phyloP scores from a whole-genome alignment of 1,284 basidiomycete genomes.

The Ceratobasidium sp. region DNA sequence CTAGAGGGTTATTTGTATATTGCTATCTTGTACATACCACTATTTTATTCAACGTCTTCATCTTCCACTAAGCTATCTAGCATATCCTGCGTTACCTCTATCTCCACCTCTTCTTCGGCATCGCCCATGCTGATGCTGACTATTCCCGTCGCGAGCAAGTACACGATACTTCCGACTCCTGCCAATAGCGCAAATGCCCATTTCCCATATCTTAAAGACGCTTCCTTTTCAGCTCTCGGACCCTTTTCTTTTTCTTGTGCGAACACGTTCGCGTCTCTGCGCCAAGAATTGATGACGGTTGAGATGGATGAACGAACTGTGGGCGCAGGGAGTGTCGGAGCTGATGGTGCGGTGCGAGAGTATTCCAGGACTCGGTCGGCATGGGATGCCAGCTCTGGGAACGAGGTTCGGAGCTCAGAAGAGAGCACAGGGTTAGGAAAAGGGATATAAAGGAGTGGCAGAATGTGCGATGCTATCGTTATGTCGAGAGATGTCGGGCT shows the following conservation, averaged over 20 bases:
- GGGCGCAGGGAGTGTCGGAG: conserved; percentile 1
- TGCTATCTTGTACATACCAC: neutral
- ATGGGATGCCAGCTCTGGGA: conserved; percentile 63
- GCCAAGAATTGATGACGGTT: conserved; percentile 12
- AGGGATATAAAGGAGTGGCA: conserved; percentile 64
- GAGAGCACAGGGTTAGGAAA: conserved; percentile 68
- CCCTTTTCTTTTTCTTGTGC: conserved; percentile 27
- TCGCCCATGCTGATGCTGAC: conserved; percentile 4
- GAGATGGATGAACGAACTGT: conserved; percentile 26
- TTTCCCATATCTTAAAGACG: conserved; percentile 13
- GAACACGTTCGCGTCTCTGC: conserved; percentile 21
- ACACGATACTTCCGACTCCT: conserved; percentile 26
- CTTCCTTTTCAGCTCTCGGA: conserved; percentile 4
- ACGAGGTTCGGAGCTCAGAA: conserved; percentile 61
- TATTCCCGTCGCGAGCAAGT: conserved; percentile 25
- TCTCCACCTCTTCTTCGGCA: conserved; percentile 4
- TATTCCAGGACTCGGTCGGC: conserved; percentile 52
- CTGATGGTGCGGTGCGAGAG: neutral
- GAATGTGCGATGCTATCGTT: conserved; percentile 68
- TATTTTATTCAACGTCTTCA: conserved; percentile 1
- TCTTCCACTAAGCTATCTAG: neutral
- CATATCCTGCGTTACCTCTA: neutral
- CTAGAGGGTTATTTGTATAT: neutral
- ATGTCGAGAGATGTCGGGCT: conserved; percentile 70
- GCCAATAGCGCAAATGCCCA: conserved; percentile 24